Evolutionary conservation across 2,329 filamentous ascomycete genomes (phyloP).

Genomic region (Trichocomaceae sp.): DNA sequence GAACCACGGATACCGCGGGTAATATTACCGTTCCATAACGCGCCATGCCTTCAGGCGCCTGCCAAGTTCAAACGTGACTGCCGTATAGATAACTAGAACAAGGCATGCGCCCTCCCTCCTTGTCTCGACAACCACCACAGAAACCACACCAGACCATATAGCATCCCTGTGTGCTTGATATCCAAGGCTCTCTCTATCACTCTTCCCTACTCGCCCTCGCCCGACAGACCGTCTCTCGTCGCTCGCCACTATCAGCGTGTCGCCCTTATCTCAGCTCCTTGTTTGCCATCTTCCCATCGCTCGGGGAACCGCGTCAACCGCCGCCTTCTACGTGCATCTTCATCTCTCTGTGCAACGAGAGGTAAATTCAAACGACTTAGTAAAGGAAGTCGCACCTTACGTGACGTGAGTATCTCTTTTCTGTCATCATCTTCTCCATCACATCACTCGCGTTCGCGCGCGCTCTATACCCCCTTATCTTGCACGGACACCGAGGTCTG

Average conservation of each 20-base stretch:
- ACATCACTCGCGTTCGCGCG: neutral
- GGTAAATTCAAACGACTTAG: neutral
- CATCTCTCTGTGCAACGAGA: slow-evolving; percentile 5
- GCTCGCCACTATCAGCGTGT: neutral
- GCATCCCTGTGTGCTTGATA: neutral
- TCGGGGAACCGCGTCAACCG: neutral
- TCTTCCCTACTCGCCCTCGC: neutral
- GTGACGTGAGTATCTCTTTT: slow-evolving; percentile 12
- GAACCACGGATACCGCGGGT: neutral
- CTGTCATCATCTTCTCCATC: neutral
- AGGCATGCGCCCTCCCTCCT: neutral
- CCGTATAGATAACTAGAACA: neutral
- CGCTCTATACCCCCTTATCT: slow-evolving; percentile 9
- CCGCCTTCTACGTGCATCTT: neutral
- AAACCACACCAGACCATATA: neutral
- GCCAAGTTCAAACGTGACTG: neutral
- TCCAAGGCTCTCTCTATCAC: neutral
- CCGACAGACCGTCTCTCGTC: neutral
- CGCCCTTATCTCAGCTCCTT: neutral
- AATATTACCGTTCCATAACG: slow-evolving; percentile 6
- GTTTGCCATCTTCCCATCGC: neutral
- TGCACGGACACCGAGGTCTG: slow-evolving; percentile 11
- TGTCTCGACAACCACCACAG: neutral
- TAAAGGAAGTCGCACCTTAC: slow-evolving; percentile 9
- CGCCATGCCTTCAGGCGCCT: neutral